These are phyloP conservation scores for Ramaria rubella DNA, from an alignment of 768 basidiomycete species.

Conservation along the genomic window DNA sequence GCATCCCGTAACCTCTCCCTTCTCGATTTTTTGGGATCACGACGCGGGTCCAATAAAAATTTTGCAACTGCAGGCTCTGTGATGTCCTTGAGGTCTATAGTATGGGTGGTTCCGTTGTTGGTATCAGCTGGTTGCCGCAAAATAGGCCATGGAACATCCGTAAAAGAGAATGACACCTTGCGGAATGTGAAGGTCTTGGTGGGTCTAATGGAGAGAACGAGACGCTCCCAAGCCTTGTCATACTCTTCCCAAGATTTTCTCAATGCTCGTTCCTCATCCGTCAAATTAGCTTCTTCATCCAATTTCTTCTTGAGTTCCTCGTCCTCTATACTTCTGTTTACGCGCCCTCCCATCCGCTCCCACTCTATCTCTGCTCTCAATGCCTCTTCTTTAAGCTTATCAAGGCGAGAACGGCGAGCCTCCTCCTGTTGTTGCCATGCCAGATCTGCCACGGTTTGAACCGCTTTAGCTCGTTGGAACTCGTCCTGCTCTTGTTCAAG, in stretches of 20 bases:
- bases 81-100: slow-evolving; percentile 25
- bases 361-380: slow-evolving; percentile 50
- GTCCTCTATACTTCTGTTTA: slow-evolving; percentile 42
- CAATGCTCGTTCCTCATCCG: slow-evolving; percentile 36
- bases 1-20: slow-evolving; percentile 1
- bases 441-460: neutral
- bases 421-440: slow-evolving; percentile 13
- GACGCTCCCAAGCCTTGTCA: slow-evolving; percentile 42
- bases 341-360: slow-evolving; percentile 52
- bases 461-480: neutral
- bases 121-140: slow-evolving; percentile 1
- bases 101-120: slow-evolving; percentile 3
- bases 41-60: slow-evolving; percentile 44
- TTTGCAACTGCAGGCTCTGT: slow-evolving; percentile 35
- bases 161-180: slow-evolving; percentile 32
- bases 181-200: slow-evolving; percentile 27
- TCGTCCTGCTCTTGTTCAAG: neutral
- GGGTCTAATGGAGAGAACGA: slow-evolving; percentile 4
- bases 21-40: slow-evolving; percentile 13
- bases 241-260: slow-evolving; percentile 46
- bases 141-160: slow-evolving; percentile 61
- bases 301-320: slow-evolving; percentile 42
- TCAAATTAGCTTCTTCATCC: slow-evolving; percentile 39
- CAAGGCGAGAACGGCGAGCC: slow-evolving; percentile 17
- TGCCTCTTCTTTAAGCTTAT: slow-evolving; percentile 36